These are phyloP conservation scores for Drosera spatulata DNA, from an alignment of 179 eudicot species.

Conservation along the genomic window DNA sequence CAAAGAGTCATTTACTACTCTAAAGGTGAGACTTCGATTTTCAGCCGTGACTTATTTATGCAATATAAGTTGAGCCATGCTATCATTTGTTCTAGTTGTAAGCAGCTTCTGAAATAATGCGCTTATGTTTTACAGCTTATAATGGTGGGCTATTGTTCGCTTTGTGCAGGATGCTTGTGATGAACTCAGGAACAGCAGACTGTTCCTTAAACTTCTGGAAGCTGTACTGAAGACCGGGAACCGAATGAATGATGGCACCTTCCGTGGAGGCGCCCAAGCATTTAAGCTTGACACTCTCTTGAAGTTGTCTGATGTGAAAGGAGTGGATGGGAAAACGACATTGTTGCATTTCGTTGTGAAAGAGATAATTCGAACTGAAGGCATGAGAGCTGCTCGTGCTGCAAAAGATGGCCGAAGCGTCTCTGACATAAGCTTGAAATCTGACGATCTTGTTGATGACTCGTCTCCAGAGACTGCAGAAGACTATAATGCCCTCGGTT, in stretches of 20 bases:
- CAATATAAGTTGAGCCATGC: too few relatives aligned
- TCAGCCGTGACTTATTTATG: too few relatives aligned
- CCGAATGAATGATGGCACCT: constrained; percentile 90
- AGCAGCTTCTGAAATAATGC: too few relatives aligned
- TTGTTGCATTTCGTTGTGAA: constrained; percentile 75
- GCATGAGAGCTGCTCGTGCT: constrained; percentile 44
- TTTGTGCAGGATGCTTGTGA: constrained; percentile 63
- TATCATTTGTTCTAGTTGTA: too few relatives aligned
- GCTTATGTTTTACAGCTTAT: too few relatives aligned
- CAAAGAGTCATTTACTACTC: constrained; percentile 47
- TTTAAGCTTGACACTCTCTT: constrained; percentile 82
- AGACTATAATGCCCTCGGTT: constrained; percentile 41
- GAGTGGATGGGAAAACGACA: constrained; percentile 83
- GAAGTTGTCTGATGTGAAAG: constrained; percentile 81
- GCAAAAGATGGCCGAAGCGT: constrained; percentile 26
- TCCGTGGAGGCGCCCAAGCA: constrained; percentile 86
- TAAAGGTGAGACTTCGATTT: constrained; percentile 38
- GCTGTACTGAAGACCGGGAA: constrained; percentile 91
- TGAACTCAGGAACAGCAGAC: constrained; percentile 56
- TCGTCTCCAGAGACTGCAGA: constrained; percentile 23
- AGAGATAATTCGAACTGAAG: constrained; percentile 72
- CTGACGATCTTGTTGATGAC: constrained; percentile 36
- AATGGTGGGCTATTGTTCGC: not conserved
- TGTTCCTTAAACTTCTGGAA: constrained; percentile 75
- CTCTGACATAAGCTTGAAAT: constrained; percentile 20